Evolutionary conservation across 805 yeast genomes (phyloP), one percentile per base, ranked within the genome.

Genomic region (Kodamaea leandrae): DNA sequence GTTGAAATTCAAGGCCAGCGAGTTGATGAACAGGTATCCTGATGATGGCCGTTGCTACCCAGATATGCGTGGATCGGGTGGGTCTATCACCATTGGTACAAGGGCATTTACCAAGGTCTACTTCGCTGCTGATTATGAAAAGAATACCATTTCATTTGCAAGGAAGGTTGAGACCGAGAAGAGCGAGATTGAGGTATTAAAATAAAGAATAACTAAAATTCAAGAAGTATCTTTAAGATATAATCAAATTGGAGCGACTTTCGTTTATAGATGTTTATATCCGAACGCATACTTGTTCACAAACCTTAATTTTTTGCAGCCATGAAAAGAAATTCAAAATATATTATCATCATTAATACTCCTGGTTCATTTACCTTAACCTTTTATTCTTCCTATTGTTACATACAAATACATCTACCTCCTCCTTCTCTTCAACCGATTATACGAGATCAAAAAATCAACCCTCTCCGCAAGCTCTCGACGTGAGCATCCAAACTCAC

Each of bases 381-480:
- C 25, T 21, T n/a, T n/a, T 10, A 14, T 14, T 30, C 7, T 16
- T 16, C 6, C 16, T 17, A 12, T 36, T 13, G 15, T 23, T 7
- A 21, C 37, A 3, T 23, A 9, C 21, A 19, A 7, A 19, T 6
- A n/a, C 10, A 6, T 12, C 13, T 26, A 12, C 18, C 28, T 27
- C 18, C 26, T 27, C 8, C 17, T 26, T 15, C 18, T 17, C 27
- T n/a, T 15, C 8, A 39, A 36, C 29, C 27, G 38, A 25, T 45
- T 39, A 12, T 35, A 43, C 5, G 34, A 32, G 9, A 41, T 37
- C 29, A 64, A 49, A 37, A 60, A 65, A 18, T 61, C 55, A 20
- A 66, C 51, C 24, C 72, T 47, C 19, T 54, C 61, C 17, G 51
- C 48, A 33, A 69, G 58, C 39, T 69, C 74, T 5, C 47, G 43